Base-by-base conservation (phyloP, 768 basidiomycete species). In the Hydnum rufescens region DNA sequence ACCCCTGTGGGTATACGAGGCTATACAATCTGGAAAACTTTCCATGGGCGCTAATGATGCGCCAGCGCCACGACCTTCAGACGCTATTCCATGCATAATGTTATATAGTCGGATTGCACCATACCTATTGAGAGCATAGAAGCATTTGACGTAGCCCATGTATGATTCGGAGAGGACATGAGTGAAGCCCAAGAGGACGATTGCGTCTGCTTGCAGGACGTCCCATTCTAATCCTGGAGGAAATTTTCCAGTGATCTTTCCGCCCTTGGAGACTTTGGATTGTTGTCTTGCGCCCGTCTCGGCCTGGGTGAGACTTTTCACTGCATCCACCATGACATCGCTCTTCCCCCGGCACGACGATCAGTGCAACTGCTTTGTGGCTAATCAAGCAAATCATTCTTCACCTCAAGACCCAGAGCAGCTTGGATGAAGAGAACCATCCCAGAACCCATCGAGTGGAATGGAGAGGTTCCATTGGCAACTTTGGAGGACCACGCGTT, bases 331-430 rank as follows among this genome's bases (percentile, higher is more conserved):
- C 70, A 87, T 76, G 32, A 80, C 61, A 29, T 68, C n/a, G n/a
- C n/a, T n/a, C n/a, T n/a, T n/a, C n/a, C n/a, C n/a, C n/a, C n/a
- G n/a, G n/a, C n/a, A n/a, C n/a, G n/a, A n/a, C n/a, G n/a, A n/a
- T n/a, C n/a, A n/a, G n/a, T n/a, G n/a, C n/a, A n/a, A n/a, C n/a
- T n/a, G n/a, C n/a, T n/a, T n/a, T n/a, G n/a, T n/a, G n/a, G n/a
- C n/a, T n/a, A n/a, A n/a, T n/a, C n/a, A n/a, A n/a, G n/a, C n/a
- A n/a, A n/a, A n/a, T n/a, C n/a, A n/a, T n/a, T n/a, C n/a, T n/a
- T n/a, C 32, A 78, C 80, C 73, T 87, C 84, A 76, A 85, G 76
- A n/a, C 82, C 80, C 13, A 86, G 65, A 1, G 79, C 81, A 0
- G 82, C 85, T 62, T 84, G 78, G 42, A 86, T 66, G 58, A 86